Evolutionary conservation across 2,329 filamentous ascomycete genomes (phyloP).

Genomic region (Ploettnerulaceae sp.): DNA sequence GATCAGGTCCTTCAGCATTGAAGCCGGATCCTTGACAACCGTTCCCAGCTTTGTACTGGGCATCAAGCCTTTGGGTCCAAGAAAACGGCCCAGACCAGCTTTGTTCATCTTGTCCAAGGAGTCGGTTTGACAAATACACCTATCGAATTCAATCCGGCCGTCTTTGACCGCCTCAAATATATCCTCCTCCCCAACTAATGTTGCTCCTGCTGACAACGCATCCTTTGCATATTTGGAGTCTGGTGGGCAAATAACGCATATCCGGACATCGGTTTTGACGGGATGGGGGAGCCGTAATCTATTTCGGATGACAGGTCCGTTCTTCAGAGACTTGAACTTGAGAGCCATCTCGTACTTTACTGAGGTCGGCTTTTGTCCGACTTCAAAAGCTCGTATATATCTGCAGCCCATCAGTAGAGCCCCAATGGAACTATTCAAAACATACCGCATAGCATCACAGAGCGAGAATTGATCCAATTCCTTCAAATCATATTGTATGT

Average conservation of each 20-base stretch:
- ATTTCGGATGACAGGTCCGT: constrained; percentile 81
- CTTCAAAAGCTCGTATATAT: constrained; percentile 88
- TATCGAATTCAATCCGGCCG: constrained; percentile 80
- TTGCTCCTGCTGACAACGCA: constrained; percentile 73
- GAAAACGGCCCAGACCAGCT: constrained; percentile 70
- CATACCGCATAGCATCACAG: constrained; percentile 87
- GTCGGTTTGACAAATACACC: constrained; percentile 78
- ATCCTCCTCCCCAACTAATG: constrained; percentile 77
- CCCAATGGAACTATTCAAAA: constrained; percentile 13
- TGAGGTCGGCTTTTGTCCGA: constrained; percentile 67
- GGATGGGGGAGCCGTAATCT: constrained; percentile 84
- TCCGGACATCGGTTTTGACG: constrained; percentile 80
- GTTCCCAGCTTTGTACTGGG: constrained; percentile 84
- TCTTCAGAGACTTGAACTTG: constrained; percentile 76
- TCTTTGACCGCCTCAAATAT: constrained; percentile 71
- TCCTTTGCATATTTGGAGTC: constrained; percentile 68
- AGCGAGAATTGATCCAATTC: constrained; percentile 65
- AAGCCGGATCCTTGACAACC: constrained; percentile 73
- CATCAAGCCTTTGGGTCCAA: constrained; percentile 91
- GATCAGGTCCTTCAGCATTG: constrained; percentile 74
- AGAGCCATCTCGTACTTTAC: constrained; percentile 88
- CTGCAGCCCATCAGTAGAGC: constrained; percentile 41
- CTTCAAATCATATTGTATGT: constrained; percentile 34
- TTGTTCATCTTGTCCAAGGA: constrained; percentile 76
- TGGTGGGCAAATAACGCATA: constrained; percentile 88